A percentile compares a stretch with the other conserved stretches of the same genome.
These are phyloP conservation scores for Blastomyces parvus DNA, from an alignment of 2,329 filamentous ascomycete species.

Conservation along the genomic window DNA sequence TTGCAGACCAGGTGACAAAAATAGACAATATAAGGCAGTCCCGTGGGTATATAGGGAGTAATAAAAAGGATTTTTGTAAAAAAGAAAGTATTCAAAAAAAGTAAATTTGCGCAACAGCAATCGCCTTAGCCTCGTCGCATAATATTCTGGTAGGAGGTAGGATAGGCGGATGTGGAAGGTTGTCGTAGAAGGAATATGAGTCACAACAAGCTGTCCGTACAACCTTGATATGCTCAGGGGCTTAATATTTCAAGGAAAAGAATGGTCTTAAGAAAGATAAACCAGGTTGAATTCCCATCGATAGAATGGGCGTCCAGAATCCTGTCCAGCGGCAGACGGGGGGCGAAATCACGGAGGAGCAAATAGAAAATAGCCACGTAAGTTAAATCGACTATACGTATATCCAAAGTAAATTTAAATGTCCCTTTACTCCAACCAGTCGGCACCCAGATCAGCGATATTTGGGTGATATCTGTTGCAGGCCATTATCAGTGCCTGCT, in stretches of 20 bases:
- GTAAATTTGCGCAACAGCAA: not conserved
- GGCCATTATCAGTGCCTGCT: not conserved
- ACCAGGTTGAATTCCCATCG: not conserved
- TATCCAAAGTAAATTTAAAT: not conserved
- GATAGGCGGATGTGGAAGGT: not conserved
- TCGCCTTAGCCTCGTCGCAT: not conserved
- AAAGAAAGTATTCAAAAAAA: not conserved
- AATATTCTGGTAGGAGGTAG: not conserved
- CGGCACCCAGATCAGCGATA: not conserved
- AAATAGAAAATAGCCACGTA: slow-evolving; percentile 3
- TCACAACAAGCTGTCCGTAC: not conserved
- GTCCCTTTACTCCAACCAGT: not conserved
- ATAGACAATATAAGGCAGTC: not conserved
- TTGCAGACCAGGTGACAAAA: not conserved
- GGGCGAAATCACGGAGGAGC: not conserved
- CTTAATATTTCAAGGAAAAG: not conserved
- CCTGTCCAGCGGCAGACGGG: not conserved
- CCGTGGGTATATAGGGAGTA: not conserved
- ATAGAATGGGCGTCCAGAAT: not conserved
- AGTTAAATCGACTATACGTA: not conserved
- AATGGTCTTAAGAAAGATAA: not conserved
- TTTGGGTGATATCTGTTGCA: not conserved
- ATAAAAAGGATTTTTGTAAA: not conserved
- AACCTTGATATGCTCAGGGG: not conserved
- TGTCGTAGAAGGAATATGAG: not conserved